These are phyloP conservation scores for Amanita phalloides DNA, from an alignment of 768 basidiomycete genomes.

Conservation along the genomic window DNA sequence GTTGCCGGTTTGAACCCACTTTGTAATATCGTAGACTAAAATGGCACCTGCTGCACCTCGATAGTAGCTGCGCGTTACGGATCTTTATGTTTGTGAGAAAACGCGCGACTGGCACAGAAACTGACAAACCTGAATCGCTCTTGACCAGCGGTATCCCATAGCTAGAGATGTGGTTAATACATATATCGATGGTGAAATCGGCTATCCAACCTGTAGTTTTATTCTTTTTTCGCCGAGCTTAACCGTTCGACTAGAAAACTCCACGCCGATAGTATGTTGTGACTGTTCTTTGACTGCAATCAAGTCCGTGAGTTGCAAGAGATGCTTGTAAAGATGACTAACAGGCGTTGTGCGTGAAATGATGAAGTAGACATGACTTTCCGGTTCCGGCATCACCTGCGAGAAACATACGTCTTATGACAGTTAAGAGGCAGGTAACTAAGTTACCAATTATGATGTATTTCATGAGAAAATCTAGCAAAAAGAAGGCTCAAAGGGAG, in stretches of 20 bases:
- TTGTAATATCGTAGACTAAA: constrained; percentile 90
- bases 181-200: constrained; percentile 8
- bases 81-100: constrained; percentile 30
- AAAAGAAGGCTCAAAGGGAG: constrained; percentile 10
- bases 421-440: constrained; percentile 5
- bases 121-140: constrained; percentile 72
- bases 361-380: constrained; percentile 93
- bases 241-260: constrained; percentile 91
- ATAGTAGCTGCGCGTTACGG: constrained; percentile 93
- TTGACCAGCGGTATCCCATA: constrained; percentile 98
- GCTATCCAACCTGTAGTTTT: constrained; percentile 73
- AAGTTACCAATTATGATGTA: constrained; percentile 87
- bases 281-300: constrained; percentile 88
- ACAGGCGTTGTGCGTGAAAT: constrained; percentile 96
- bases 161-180: constrained; percentile 28
- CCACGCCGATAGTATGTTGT: constrained; percentile 97
- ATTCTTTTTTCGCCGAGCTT: constrained; percentile 90
- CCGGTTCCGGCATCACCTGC: constrained; percentile 94
- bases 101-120: neutral
- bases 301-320: constrained; percentile 6
- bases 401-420: constrained; percentile 2
- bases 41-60: constrained; percentile 89
- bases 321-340: constrained; percentile 21
- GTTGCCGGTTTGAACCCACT: constrained; percentile 28
- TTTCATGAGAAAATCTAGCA: constrained; percentile 94